Evolutionary conservation across 306 rosid genomes (phyloP).

Genomic region (Pyrus pyrifolia): DNA sequence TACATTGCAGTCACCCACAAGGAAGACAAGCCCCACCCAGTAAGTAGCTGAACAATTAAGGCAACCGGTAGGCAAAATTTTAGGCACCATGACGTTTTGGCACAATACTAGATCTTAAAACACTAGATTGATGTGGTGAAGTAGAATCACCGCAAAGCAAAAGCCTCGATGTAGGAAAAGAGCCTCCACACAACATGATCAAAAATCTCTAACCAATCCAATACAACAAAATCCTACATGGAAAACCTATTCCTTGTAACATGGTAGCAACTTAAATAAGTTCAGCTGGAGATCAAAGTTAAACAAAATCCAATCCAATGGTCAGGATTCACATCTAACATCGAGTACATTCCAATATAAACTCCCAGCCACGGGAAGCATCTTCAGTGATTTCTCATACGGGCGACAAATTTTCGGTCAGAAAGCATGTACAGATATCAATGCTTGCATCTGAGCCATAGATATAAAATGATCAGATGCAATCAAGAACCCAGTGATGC

Average conservation of each 20-base stretch:
- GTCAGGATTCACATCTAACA: neutral
- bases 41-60: neutral
- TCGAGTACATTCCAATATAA: neutral
- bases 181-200: neutral
- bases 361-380: neutral
- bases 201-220: neutral
- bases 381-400: neutral
- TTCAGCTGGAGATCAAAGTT: neutral
- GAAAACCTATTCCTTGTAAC: neutral
- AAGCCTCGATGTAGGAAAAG: neutral
- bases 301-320: neutral
- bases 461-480: constrained; percentile 26
- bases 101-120: neutral
- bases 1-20: neutral
- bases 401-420: neutral
- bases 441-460: neutral
- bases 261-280: neutral
- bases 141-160: neutral
- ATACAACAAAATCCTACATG: neutral
- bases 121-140: neutral
- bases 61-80: neutral
- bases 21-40: neutral
- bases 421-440: neutral
- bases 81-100: neutral
- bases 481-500: constrained; percentile 35